Conservation (phyloP, 169 alveolate genomes). For the Pseudocohnilembus persalinus region DNA sequence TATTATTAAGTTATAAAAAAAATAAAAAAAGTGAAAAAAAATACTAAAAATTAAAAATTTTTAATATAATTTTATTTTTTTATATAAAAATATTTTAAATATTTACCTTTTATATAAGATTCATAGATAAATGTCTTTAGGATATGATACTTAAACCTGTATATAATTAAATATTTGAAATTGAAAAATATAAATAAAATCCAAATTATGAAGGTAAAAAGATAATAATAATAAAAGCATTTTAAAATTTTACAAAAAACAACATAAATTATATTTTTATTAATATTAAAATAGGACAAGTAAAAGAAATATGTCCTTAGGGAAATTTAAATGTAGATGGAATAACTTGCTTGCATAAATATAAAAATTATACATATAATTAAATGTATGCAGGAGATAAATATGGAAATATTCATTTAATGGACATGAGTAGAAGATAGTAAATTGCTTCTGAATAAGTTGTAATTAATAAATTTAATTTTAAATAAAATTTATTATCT, state of each 20-base stretch:
- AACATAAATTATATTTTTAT: not conserved
- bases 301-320: constrained; percentile 42
- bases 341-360: constrained; percentile 13
- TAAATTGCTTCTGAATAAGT: constrained; percentile 33
- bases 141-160: constrained; percentile 23
- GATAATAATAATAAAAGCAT: not conserved
- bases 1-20: too few species aligned
- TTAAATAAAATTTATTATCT: too few species aligned
- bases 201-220: constrained; percentile 51
- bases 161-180: constrained; percentile 33
- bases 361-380: constrained; percentile 7
- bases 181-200: constrained; percentile 43
- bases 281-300: not conserved
- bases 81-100: not conserved
- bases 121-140: constrained; percentile 27
- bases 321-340: constrained; percentile 33
- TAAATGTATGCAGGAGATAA: constrained; percentile 37
- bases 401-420: constrained; percentile 33
- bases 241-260: too few species aligned
- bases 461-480: not conserved
- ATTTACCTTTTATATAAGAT: not conserved
- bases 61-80: not conserved
- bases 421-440: constrained; percentile 36
- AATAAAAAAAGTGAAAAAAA: too few species aligned
- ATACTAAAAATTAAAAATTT: too few species aligned